Evolutionary conservation across 1,139 yeast genomes (phyloP), one percentile per base, ranked within the genome.

Genomic region (Candida tetrigidarum): DNA sequence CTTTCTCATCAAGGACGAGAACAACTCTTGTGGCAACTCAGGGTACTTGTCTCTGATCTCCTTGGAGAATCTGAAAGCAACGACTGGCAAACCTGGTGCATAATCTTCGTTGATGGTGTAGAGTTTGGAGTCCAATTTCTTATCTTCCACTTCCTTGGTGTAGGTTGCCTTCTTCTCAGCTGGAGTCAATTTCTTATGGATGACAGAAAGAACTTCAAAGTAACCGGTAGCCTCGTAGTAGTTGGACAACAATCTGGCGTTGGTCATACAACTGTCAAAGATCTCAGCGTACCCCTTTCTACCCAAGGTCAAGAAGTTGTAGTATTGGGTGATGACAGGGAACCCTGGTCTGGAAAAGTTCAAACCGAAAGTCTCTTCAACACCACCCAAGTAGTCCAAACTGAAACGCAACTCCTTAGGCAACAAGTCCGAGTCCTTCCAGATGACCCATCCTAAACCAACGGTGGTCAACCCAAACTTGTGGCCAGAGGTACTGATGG

Each of bases 401-500:
- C 39, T 25, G 10, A 36, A 16, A 56, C 86, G 78, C 53, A 91
- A 74, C 48, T 78, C 80, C 42, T 83, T 74, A 20, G 97, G 96
- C 52, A 91, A 74, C 57, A 76, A 76, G 40, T 71, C 59, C 32
- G 73, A 70, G 60, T 83, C 83, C 60, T 83, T 83, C 92, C 96
- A 91, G 48, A 91, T 68, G 47, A 91, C 82, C 97, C 97, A 91
- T 43, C 97, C 97, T 45, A 89, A 78, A 42, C 97, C 97, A 14
- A 93, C 96, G 26, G 95, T 82, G 28, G 92, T 86, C 43, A 91
- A 73, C 28, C 97, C 97, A 66, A 87, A 91, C 68, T 91, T 91
- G 71, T 91, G 97, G 48, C 97, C 97, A 2, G 96, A 86, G n/a
- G 96, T 82, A 69, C 89, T 91, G 66, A 91, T 90, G 26, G 92